Conservation (phyloP, 352 stramenopile species). For the Heterotrichella gracilis region DNA sequence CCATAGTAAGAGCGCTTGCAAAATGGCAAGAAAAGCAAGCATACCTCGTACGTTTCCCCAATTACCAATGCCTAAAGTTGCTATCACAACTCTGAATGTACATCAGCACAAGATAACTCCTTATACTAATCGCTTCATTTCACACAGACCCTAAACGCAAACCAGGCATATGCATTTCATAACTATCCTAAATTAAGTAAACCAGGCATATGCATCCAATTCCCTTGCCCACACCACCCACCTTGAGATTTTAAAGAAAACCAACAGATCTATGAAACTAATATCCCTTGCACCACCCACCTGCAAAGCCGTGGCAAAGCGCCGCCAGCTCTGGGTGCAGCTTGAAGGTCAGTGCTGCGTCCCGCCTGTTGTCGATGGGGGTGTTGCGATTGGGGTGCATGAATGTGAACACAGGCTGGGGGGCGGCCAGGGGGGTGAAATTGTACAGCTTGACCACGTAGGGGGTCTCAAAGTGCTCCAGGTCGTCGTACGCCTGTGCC, state of each 20-base stretch:
- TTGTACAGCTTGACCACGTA: conserved; percentile 82
- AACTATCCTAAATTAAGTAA: no score
- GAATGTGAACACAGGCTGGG: conserved; percentile 63
- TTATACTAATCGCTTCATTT: no score
- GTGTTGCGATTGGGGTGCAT: conserved; percentile 40
- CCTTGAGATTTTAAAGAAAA: no score
- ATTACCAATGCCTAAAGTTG: conserved; percentile 27
- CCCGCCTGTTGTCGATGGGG: conserved; percentile 43
- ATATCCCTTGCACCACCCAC: no score
- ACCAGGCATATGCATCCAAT: no score
- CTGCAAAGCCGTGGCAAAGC: conserved; percentile 65
- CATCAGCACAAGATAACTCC: no score
- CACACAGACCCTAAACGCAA: no score
- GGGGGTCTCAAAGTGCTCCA: conserved; percentile 40
- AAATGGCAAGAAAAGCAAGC: background rate
- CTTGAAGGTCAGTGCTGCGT: conserved; percentile 20
- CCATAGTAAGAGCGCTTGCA: background rate
- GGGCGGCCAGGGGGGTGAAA: conserved; percentile 38
- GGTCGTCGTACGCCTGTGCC: conserved; percentile 15
- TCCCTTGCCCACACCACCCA: no score
- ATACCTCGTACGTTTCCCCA: background rate
- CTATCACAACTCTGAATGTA: no score
- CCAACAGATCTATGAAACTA: no score
- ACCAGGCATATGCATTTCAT: no score
- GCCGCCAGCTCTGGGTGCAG: conserved; percentile 16